Evolutionary conservation across 345 rosid genomes (phyloP).

Genomic region (Lumnitzera racemosa): DNA sequence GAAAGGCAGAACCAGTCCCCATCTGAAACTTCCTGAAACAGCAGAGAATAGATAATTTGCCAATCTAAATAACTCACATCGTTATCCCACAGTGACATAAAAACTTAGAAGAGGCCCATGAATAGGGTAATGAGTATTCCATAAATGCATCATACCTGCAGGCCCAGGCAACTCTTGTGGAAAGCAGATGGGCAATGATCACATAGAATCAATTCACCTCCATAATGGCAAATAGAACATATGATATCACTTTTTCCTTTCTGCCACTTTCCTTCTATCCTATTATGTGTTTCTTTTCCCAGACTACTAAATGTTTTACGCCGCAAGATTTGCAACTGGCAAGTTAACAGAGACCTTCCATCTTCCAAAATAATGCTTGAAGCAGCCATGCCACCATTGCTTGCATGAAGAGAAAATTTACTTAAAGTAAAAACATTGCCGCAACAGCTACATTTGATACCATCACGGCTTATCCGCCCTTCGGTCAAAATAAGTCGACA

Average conservation of each 20-base stretch:
- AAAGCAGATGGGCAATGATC: constrained; percentile 79
- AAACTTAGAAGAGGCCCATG: neutral
- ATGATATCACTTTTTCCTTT: constrained; percentile 42
- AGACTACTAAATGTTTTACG: constrained; percentile 6
- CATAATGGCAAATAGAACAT: constrained; percentile 75
- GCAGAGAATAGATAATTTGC: too few relatives aligned
- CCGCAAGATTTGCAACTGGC: constrained; percentile 25
- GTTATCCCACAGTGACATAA: neutral
- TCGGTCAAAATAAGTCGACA: constrained; percentile 4
- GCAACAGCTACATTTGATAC: constrained; percentile 35
- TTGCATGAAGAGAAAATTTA: constrained; percentile 17
- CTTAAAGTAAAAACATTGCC: constrained; percentile 14
- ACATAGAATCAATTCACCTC: constrained; percentile 65
- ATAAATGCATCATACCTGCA: constrained; percentile 33
- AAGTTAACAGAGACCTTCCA: constrained; percentile 37
- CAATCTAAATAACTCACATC: neutral
- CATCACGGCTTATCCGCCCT: constrained; percentile 35
- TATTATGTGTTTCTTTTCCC: constrained; percentile 7
- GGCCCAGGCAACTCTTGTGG: constrained; percentile 59
- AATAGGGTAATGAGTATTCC: neutral
- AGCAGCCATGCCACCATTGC: constrained; percentile 12
- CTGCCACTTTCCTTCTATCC: constrained; percentile 19
- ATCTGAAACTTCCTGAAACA: constrained; percentile 37
- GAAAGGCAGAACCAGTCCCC: constrained; percentile 82
- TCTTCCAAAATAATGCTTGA: constrained; percentile 29